These are phyloP conservation scores for Leavenworthia alabamica DNA, from an alignment of 345 rosid genomes.

Conservation along the genomic window DNA sequence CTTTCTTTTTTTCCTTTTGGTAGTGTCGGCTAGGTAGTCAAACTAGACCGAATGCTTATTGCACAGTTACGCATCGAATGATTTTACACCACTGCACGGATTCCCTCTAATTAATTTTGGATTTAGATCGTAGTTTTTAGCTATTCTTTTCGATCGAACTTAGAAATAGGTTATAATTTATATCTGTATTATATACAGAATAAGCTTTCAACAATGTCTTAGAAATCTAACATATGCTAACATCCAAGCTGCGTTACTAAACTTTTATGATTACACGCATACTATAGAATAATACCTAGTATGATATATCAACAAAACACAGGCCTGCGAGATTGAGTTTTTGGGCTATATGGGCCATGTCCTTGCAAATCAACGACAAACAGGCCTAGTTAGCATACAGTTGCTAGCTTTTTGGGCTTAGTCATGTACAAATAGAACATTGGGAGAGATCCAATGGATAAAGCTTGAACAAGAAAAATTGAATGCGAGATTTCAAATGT, in stretches of 20 bases:
- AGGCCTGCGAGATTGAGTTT: background rate
- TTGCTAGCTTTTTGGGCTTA: too few relatives aligned
- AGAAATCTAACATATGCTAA: background rate
- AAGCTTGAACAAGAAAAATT: too few relatives aligned
- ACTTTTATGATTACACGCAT: background rate
- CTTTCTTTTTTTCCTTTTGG: background rate
- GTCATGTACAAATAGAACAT: too few relatives aligned
- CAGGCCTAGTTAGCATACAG: background rate
- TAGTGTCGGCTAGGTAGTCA: constrained; percentile 21
- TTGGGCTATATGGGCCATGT: background rate
- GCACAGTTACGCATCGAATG: background rate
- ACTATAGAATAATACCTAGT: background rate
- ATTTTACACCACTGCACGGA: too few relatives aligned
- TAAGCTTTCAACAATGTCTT: background rate
- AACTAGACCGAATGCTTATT: background rate
- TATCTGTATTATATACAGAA: background rate
- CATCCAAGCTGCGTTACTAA: background rate
- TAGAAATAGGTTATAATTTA: too few relatives aligned
- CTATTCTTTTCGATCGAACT: too few relatives aligned
- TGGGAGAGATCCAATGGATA: too few relatives aligned
- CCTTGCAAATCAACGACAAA: background rate
- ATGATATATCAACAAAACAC: background rate
- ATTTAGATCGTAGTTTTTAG: too few relatives aligned
- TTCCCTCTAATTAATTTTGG: too few relatives aligned
- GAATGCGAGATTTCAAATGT: too few relatives aligned